Evolutionary conservation across 1,284 basidiomycete genomes (phyloP), one percentile per base, ranked within the genome.

Genomic region (Malassezia pachydermatis): DNA sequence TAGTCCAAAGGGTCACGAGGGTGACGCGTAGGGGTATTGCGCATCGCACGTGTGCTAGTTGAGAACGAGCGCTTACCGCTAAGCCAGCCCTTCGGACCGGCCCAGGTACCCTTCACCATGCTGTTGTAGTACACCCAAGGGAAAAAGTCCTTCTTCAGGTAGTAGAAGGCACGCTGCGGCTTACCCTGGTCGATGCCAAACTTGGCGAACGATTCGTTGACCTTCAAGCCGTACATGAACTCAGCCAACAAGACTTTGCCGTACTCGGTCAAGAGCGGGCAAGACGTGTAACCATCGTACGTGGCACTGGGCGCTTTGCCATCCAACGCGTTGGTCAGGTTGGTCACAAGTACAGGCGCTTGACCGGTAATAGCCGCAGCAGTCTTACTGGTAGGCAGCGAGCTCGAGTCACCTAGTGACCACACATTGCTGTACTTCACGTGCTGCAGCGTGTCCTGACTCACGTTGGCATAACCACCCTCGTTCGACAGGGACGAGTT

Each of bases 361-460:
- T 98, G 87, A 0, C 80, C 81, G 2, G 86, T 88, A 65, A 95
- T 85, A 1, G 90, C 92, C 2, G 92, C 90, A 0, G 86, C 87
- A 1, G 92, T 98, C 78, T 94, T 98, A 73, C 86, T 88, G 11
- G 88, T 96, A 5, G 90, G 89, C 35, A 94, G 75, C 43, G 82
- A 86, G 22, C 86, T 86, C 57, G 84, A 86, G 70, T 98, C 92
- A 22, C 92, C 92, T 17, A 94, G 70, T 7, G 85, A 79, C 73
- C 90, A 96, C 27, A 96, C 79, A 73, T 95, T 95, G 48, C 77
- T 74, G 70, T 73, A 78, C 55, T 89, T 88, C 54, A 78, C 81
- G 72, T 92, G 88, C 61, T 84, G 83, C 29, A 90, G 78, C 0
- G 86, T 90, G 2, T 73, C 78, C 54, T 80, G 77, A 73, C 92